phyloP scores from a whole-genome alignment of 2,329 filamentous ascomycete species.

The Geosmithia flava region DNA sequence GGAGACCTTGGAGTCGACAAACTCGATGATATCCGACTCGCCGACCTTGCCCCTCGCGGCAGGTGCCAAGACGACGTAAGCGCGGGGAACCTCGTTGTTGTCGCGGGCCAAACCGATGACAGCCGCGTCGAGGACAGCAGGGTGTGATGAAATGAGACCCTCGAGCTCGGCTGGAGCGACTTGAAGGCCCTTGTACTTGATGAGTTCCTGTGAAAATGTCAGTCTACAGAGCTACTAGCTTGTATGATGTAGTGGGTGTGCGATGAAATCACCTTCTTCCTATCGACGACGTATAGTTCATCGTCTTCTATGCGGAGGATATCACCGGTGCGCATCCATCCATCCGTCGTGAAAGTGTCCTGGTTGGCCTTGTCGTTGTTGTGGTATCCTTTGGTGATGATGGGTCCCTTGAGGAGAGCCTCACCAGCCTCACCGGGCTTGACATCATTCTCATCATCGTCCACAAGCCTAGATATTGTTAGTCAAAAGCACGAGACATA shows the following conservation, averaged over 20 bases:
- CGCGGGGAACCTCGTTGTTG: slow-evolving; percentile 34
- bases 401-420: slow-evolving; percentile 57
- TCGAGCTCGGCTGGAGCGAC: slow-evolving; percentile 56
- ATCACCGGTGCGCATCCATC: slow-evolving; percentile 73
- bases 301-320: slow-evolving; percentile 59
- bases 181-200: slow-evolving; percentile 47
- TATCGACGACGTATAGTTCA: slow-evolving; percentile 68
- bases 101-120: slow-evolving; percentile 43
- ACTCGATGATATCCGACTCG: slow-evolving; percentile 11
- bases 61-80: slow-evolving; percentile 16
- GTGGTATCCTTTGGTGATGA: slow-evolving; percentile 60
- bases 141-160: slow-evolving; percentile 25
- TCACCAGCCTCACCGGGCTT: slow-evolving; percentile 37
- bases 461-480: slow-evolving; percentile 13
- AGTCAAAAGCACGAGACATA: slow-evolving; percentile 5
- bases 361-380: slow-evolving; percentile 55
- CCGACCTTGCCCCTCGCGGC: slow-evolving; percentile 10
- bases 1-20: slow-evolving; percentile 20
- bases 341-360: slow-evolving; percentile 37
- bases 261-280: slow-evolving; percentile 48
- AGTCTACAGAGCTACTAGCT: slow-evolving; percentile 9
- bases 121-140: slow-evolving; percentile 40
- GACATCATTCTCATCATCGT: slow-evolving; percentile 25
- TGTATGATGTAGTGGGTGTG: background rate
- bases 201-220: slow-evolving; percentile 41